Evolutionary conservation across 257 asterid genomes (phyloP), one percentile per base, ranked within the genome.

Genomic region (Nicotiana undulata): DNA sequence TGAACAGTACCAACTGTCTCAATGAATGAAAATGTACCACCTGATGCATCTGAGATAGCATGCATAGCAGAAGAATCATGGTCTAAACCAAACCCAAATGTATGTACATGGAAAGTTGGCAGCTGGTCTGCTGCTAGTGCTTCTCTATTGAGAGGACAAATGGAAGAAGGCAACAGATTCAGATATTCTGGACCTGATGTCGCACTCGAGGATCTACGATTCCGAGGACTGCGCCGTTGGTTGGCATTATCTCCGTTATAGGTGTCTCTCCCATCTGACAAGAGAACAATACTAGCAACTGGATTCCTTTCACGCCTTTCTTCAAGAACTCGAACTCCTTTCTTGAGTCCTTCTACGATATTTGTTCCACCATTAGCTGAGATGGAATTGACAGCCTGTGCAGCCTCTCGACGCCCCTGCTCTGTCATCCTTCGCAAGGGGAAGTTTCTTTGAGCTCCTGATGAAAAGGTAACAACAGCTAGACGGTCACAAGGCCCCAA

Each of bases 1-100:
- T 88, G 90, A 66, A 89, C 83, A 79, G 85, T 80, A 15, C 76
- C 86, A 26, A 81, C 82, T 0, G 90, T 81, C 81, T 87, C 91
- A 6, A 87, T 82, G 79, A 81, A 87, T 6, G 92, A 87, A 79
- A 82, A 89, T 12, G 90, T 89, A n/a, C 92, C 92, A n/a, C 88
- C 86, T 0, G 91, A 89, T 10, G 85, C 78, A 79, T 89, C 87
- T 8, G 89, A 84, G 67, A 89, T 89, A 5, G 85, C 82, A 55
- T 86, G 87, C 92, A 89, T 86, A 2, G 85, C 55, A 7, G 77
- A 9, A 18, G 90, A 81, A 79, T 89, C 92, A 29, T 87, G 90
- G 65, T 89, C 90, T 3, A 72, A 63, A 58, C 92, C 92, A 6
- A 89, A 87, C 32, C 92, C 90, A 10, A 89, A 89, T 9, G 89